Evolutionary conservation across 306 rosid species (phyloP), one percentile per base, ranked within the genome.

Genomic region (Cucurbita argyrosperma): DNA sequence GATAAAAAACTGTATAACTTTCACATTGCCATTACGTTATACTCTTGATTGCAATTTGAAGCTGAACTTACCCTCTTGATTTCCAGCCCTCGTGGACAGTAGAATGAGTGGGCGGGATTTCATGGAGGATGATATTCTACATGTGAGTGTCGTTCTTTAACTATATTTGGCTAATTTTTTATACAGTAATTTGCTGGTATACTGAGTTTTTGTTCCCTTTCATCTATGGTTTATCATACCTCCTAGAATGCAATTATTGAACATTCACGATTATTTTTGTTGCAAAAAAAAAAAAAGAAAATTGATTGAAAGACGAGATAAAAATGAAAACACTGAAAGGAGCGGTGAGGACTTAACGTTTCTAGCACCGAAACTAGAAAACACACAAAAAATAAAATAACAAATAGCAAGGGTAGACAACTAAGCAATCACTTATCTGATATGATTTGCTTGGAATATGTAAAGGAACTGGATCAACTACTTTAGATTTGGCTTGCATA

Each of bases 71-170:
- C 85, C 82, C 77, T 53, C 95, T 87, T 90, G 76, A 83, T 88
- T 92, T 88, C 90, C 97, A 89, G 97, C 82, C 60, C 89, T 90
- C 78, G 77, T 76, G 69, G 87, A 88, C 89, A 84, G 83, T 77
- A 87, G 98, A 85, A 69, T 90, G 94, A 79, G 80, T 13, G 98
- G 96, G 75, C 79, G 78, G 77, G 98, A 93, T 96, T 85, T 89
- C 77, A 79, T 78, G 79, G 88, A 88, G 82, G 81, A 80, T 77
- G 92, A 90, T 78, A 86, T 93, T 77, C 74, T 90, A 79, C 90
- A 87, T 73, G 98, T 93, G 76, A 85, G 97, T 88, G 64, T 37
- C 10, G 55, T 77, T 79, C 9, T 80, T 55, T 66, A 47, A 40
- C 46, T 30, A 45, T 51, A 40, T n/a, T 40, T 21, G 72, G 5